Evolutionary conservation across 306 rosid species (phyloP).

Genomic region (Trifolium dubium): DNA sequence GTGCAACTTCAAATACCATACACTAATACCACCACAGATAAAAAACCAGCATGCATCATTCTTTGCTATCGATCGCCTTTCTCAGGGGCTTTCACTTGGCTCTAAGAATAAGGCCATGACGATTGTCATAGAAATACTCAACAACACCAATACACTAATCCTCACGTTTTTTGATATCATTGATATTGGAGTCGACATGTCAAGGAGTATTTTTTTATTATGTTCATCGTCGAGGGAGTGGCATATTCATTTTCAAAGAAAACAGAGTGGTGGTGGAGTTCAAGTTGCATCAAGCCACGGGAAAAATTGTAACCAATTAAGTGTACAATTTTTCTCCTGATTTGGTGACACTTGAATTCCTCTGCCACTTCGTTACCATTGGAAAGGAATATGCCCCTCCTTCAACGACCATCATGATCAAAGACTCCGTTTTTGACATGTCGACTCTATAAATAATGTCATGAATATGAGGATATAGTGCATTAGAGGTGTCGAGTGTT

Average conservation of each 20-base stretch:
- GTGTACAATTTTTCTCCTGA: conserved; percentile 49
- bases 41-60: neutral
- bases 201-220: conserved; percentile 50
- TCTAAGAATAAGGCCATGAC: conserved; percentile 71
- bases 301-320: conserved; percentile 44
- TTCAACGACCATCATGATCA: conserved; percentile 51
- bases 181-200: conserved; percentile 49
- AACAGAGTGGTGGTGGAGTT: conserved; percentile 55
- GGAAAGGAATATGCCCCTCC: conserved; percentile 52
- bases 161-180: conserved; percentile 61
- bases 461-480: conserved; percentile 56
- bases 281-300: conserved; percentile 50
- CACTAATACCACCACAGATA: neutral
- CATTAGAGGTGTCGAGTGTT: conserved; percentile 47
- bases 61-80: neutral
- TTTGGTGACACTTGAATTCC: conserved; percentile 52
- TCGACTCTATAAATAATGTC: conserved; percentile 60
- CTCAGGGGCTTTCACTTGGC: conserved; percentile 60
- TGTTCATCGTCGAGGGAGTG: conserved; percentile 53
- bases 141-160: conserved; percentile 47
- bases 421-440: conserved; percentile 50
- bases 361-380: conserved; percentile 58
- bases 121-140: conserved; percentile 50
- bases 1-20: neutral
- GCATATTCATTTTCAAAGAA: conserved; percentile 57